These are phyloP conservation scores for Collybia sp. DNA, from an alignment of 768 basidiomycete genomes.

Conservation along the genomic window DNA sequence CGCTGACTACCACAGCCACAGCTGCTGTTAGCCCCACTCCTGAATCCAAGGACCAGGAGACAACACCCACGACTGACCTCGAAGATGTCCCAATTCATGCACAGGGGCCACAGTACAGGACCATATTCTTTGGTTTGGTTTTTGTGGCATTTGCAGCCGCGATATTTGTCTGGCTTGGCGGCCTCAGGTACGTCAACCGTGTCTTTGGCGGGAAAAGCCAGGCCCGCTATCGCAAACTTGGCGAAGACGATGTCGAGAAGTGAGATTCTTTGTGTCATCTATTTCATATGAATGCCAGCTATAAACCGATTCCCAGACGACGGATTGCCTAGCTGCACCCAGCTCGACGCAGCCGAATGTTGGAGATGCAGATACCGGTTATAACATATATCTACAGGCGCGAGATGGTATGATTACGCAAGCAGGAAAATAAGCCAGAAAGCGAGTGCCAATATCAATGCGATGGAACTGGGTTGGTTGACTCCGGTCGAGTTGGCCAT, in stretches of 20 bases:
- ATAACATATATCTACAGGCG: too few relatives aligned
- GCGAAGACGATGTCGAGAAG: conserved; percentile 47
- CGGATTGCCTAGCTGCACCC: too few relatives aligned
- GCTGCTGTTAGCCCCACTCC: conserved; percentile 11
- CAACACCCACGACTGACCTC: conserved; percentile 5
- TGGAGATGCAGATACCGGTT: too few relatives aligned
- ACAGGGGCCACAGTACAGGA: conserved; percentile 15
- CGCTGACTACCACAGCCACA: conserved; percentile 13
- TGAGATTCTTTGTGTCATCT: conserved; percentile 20
- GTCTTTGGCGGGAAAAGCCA: conserved; percentile 29
- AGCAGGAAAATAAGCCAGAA: too few relatives aligned
- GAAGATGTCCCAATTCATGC: background rate
- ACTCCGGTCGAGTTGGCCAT: conserved; percentile 16
- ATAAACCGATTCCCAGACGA: too few relatives aligned
- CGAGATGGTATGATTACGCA: too few relatives aligned
- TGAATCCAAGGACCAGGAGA: background rate
- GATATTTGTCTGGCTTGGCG: conserved; percentile 49
- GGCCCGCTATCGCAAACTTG: conserved; percentile 40
- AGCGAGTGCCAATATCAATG: too few relatives aligned
- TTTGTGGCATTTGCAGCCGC: conserved; percentile 40
- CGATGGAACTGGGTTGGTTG: background rate
- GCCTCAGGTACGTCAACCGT: conserved; percentile 38
- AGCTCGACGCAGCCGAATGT: too few relatives aligned
- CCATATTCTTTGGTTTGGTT: conserved; percentile 31
- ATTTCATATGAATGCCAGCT: background rate